phyloP scores from a whole-genome alignment of 768 basidiomycete species.

The Thelephora ganbajun region DNA sequence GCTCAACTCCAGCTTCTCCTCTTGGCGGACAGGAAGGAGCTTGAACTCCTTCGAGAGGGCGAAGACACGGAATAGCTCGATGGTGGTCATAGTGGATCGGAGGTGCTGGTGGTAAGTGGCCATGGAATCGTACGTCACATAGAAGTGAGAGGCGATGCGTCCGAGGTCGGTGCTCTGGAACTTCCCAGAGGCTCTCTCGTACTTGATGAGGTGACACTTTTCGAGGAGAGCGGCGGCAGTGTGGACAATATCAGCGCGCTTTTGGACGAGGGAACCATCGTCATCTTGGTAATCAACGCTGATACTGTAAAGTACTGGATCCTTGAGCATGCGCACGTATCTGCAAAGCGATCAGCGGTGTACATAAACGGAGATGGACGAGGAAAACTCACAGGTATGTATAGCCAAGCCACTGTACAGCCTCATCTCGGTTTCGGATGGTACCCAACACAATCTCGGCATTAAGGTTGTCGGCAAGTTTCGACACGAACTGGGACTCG shows the following conservation, averaged over 20 bases:
- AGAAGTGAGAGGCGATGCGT: conserved; percentile 89
- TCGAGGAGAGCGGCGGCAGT: conserved; percentile 88
- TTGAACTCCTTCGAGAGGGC: conserved; percentile 95
- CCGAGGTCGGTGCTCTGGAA: conserved; percentile 93
- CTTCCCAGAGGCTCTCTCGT: conserved; percentile 75
- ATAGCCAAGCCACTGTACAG: conserved; percentile 94
- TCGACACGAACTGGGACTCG: conserved; percentile 87
- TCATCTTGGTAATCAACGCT: conserved; percentile 86
- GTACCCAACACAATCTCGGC: conserved; percentile 95
- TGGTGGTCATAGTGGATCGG: conserved; percentile 67
- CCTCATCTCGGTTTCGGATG: conserved; percentile 90
- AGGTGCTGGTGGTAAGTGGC: conserved; percentile 92
- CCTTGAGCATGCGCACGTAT: conserved; percentile 89
- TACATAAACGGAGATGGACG: neutral
- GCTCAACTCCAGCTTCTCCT: conserved; percentile 81
- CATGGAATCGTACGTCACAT: conserved; percentile 94
- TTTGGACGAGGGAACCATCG: conserved; percentile 72
- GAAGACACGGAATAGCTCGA: conserved; percentile 93
- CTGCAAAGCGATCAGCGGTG: conserved; percentile 24
- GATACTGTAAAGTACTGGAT: conserved; percentile 78
- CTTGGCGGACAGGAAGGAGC: conserved; percentile 74
- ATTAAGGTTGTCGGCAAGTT: conserved; percentile 89
- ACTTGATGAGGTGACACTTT: conserved; percentile 89
- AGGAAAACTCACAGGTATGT: conserved; percentile 66
- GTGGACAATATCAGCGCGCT: conserved; percentile 87